phyloP scores from a whole-genome alignment of 108 stramenopile species.

The Asterionellopsis glacialis region DNA sequence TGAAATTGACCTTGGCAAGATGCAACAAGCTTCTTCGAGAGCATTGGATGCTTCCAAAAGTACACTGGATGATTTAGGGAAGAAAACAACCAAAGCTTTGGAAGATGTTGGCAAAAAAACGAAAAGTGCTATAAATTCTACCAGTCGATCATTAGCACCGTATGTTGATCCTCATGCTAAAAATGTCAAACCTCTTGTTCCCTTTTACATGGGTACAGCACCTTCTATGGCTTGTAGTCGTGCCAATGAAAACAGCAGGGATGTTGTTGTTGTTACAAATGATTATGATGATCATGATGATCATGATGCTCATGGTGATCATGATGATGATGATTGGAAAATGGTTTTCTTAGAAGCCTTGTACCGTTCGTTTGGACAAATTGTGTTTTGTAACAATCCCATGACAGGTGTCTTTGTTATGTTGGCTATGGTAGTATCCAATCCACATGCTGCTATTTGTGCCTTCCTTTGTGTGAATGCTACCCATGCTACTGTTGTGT shows the following conservation, averaged over 20 bases:
- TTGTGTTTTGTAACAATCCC: constrained; percentile 35
- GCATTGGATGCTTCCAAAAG: too few relatives aligned
- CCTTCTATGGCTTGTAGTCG: background rate
- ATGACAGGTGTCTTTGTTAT: constrained; percentile 23
- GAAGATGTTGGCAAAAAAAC: too few relatives aligned
- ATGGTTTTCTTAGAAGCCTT: constrained; percentile 12
- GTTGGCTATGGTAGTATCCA: constrained; percentile 19
- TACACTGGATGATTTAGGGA: too few relatives aligned
- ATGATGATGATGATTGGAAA: background rate
- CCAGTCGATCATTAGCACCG: background rate
- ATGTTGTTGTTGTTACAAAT: too few relatives aligned
- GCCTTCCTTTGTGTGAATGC: constrained; percentile 10
- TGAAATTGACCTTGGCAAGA: too few relatives aligned
- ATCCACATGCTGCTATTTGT: constrained; percentile 14
- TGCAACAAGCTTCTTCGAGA: too few relatives aligned
- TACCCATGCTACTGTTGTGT: constrained; percentile 3
- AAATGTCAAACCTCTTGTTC: background rate
- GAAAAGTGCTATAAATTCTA: too few relatives aligned
- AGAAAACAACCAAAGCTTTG: too few relatives aligned
- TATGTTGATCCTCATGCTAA: background rate
- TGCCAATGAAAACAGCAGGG: too few relatives aligned
- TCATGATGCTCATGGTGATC: too few relatives aligned
- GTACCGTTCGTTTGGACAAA: constrained; percentile 21
- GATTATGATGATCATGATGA: too few relatives aligned
- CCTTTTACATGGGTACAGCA: constrained; percentile 2